A percentile compares a stretch with the other conserved stretches of the same genome.
These are phyloP conservation scores for Mycocentrospora acerina DNA, from an alignment of 2,329 filamentous ascomycete genomes.

Conservation along the genomic window DNA sequence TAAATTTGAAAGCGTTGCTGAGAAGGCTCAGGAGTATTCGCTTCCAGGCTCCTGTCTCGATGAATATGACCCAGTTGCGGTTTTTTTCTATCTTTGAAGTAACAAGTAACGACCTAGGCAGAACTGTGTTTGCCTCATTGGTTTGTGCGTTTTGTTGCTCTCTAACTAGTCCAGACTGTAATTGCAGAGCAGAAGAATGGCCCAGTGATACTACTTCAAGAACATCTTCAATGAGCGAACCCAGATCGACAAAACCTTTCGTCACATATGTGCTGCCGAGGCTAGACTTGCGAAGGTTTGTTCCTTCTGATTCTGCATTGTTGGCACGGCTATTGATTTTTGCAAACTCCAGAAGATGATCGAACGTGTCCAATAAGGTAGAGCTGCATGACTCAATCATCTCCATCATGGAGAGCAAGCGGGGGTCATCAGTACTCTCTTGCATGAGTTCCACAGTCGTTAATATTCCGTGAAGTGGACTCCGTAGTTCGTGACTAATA, in stretches of 20 bases:
- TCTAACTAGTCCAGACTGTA: conserved; percentile 1
- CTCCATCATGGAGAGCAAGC: conserved; percentile 46
- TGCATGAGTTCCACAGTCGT: conserved; percentile 52
- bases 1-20: conserved; percentile 27
- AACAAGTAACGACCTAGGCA: conserved; percentile 2
- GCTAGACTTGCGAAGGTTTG: no score
- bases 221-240: conserved; percentile 7
- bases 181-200: conserved; percentile 4
- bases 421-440: conserved; percentile 40
- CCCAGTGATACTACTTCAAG: conserved; percentile 7
- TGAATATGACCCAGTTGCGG: conserved; percentile 6
- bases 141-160: conserved; percentile 2
- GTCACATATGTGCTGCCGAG: not conserved
- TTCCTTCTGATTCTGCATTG: not conserved
- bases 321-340: conserved; percentile 16
- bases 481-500: conserved; percentile 55
- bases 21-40: conserved; percentile 25
- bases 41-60: conserved; percentile 13
- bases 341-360: conserved; percentile 26
- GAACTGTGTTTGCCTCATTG: no score
- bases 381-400: conserved; percentile 52
- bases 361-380: conserved; percentile 48
- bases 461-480: conserved; percentile 40
- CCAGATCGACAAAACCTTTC: conserved; percentile 1
- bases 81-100: conserved; percentile 7